Conservation (phyloP, 352 stramenopile species). For the Phytophthora brassicae region DNA sequence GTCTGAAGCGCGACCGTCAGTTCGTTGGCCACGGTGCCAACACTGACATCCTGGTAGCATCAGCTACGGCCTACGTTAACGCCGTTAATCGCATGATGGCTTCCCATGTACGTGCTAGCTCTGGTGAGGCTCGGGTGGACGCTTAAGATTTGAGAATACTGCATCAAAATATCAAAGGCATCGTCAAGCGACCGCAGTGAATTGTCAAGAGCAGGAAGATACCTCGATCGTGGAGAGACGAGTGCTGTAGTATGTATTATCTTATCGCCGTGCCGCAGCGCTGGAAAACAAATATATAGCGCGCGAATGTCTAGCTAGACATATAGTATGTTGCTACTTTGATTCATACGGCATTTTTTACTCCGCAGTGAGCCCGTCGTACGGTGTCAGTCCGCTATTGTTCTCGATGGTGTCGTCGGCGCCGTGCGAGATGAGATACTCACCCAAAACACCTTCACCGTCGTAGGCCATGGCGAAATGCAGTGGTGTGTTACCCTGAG, state of each 20-base stretch:
- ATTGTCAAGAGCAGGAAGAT: constrained; percentile 4
- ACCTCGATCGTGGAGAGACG: not conserved
- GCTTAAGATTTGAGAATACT: constrained; percentile 36
- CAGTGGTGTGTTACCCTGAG: constrained; percentile 90
- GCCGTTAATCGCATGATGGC: constrained; percentile 86
- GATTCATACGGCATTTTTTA: constrained; percentile 30
- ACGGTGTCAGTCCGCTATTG: constrained; percentile 89
- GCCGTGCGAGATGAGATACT: constrained; percentile 93
- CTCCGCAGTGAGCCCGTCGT: constrained; percentile 87
- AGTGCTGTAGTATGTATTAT: constrained; percentile 38
- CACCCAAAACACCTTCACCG: constrained; percentile 80
- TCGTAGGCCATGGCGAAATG: constrained; percentile 96
- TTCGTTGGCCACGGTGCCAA: constrained; percentile 90
- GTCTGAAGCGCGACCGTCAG: constrained; percentile 73
- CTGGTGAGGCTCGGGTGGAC: constrained; percentile 35
- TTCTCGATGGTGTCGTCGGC: constrained; percentile 95
- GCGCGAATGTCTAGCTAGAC: constrained; percentile 23
- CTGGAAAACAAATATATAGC: constrained; percentile 33
- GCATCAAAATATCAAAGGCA: constrained; percentile 26
- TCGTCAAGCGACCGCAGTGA: constrained; percentile 5
- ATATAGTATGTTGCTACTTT: too few species aligned
- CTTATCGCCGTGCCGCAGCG: constrained; percentile 35
- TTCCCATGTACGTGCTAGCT: constrained; percentile 55
- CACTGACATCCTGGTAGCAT: constrained; percentile 89
- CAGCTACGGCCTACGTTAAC: constrained; percentile 87